phyloP scores from a whole-genome alignment of 1,139 yeast genomes.

The Candida sojae region DNA sequence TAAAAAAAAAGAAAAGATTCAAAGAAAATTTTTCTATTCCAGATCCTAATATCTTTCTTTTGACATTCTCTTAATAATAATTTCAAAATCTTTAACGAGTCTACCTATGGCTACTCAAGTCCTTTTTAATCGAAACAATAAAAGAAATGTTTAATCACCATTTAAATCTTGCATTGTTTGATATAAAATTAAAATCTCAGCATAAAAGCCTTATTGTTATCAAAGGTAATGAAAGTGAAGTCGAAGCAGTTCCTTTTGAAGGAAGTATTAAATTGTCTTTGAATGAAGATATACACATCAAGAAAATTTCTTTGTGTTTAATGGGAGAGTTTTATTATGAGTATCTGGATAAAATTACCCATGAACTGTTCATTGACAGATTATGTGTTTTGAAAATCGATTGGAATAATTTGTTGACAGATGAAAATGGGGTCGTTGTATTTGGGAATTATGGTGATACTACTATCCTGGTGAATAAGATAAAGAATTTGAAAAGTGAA shows the following conservation, averaged over 20 bases:
- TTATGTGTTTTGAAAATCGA: slow-evolving; percentile 50
- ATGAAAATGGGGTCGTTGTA: slow-evolving; percentile 44
- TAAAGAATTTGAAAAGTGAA: slow-evolving; percentile 13
- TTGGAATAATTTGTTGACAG: slow-evolving; percentile 61
- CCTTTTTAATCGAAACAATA: neutral
- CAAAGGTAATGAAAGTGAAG: slow-evolving; percentile 59
- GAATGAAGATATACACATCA: slow-evolving; percentile 52
- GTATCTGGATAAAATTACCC: slow-evolving; percentile 44
- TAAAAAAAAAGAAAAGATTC: too few relatives aligned
- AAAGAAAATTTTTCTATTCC: too few relatives aligned
- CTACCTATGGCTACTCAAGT: neutral
- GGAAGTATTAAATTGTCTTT: slow-evolving; percentile 61
- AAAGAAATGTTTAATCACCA: slow-evolving; percentile 26
- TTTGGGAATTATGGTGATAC: slow-evolving; percentile 47
- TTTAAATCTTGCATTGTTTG: slow-evolving; percentile 31
- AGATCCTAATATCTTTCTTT: too few relatives aligned
- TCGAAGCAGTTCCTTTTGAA: slow-evolving; percentile 51
- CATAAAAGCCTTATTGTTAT: slow-evolving; percentile 56
- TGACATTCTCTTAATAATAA: neutral
- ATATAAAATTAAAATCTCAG: slow-evolving; percentile 45
- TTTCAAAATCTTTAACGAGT: neutral
- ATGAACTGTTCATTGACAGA: slow-evolving; percentile 51
- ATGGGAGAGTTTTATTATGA: slow-evolving; percentile 58
- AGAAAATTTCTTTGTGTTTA: slow-evolving; percentile 46
- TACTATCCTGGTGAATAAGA: slow-evolving; percentile 18